Evolutionary conservation across 495 filamentous ascomycete species (phyloP).

Genomic region (Physcia stellaris): DNA sequence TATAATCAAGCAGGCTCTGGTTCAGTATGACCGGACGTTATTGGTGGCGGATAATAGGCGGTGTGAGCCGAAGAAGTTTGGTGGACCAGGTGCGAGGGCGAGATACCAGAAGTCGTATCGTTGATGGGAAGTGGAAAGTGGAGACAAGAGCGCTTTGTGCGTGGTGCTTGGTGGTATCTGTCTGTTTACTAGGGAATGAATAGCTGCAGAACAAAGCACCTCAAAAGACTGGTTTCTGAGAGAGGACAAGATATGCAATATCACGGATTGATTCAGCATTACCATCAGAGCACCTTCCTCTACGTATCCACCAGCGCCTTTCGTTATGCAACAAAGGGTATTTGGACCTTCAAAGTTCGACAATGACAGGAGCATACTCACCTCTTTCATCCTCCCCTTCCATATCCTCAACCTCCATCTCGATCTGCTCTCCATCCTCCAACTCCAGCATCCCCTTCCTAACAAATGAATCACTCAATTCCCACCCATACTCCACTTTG

Average conservation of each 20-base stretch:
- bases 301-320: no score
- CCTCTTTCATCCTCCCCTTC: constrained; percentile 76
- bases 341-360: constrained; percentile 38
- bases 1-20: constrained; percentile 86
- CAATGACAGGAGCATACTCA: constrained; percentile 74
- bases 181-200: no score
- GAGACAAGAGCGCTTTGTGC: no score
- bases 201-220: no score
- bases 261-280: no score
- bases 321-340: neutral
- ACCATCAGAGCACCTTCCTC: no score
- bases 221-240: no score
- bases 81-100: constrained; percentile 79
- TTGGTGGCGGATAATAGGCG: constrained; percentile 96
- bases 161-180: no score
- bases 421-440: constrained; percentile 66
- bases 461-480: constrained; percentile 42
- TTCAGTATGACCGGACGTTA: constrained; percentile 89
- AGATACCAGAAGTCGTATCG: constrained; percentile 89
- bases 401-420: constrained; percentile 59
- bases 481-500: constrained; percentile 48
- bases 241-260: no score
- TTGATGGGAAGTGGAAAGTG: no score
- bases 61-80: constrained; percentile 87
- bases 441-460: constrained; percentile 52